Evolutionary conservation across 2,329 filamentous ascomycete genomes (phyloP), one percentile per base, ranked within the genome.

Genomic region (Mollisiaceae sp.): DNA sequence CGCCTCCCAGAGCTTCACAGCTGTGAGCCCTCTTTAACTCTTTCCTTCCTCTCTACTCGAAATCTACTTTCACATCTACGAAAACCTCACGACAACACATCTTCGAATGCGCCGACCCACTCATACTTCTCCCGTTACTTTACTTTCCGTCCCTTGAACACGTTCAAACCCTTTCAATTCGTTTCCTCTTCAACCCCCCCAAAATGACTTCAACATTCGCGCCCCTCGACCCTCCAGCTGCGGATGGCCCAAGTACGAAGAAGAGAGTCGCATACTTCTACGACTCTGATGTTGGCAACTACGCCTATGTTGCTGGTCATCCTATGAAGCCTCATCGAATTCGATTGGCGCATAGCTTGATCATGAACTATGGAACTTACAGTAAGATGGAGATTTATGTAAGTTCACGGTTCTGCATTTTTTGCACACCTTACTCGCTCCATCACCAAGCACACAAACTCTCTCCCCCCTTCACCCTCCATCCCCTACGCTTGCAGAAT

Each of bases 291-390:
- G 95, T 98, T 76, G 94, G 94, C 70, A 98, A 98, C 79, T 98
- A 97, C 82, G 94, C 94, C 77, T 98, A 98, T 76, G 93, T 97
- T 65, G 93, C 93, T 68, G 93, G 93, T 22, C 95, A 99, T 82
- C 95, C 95, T 50, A 99, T 99, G 95, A 99, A 99, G 80, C 95
- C 95, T 69, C 97, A 97, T 86, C 91, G 95, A 24, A 90, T 99
- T 74, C 93, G 94, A 22, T 82, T 99, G 71, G 96, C 95, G 59
- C 97, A 99, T 79, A 95, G 96, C 75, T 85, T 99, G 72, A 93
- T 99, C 63, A 91, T 98, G 84, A 93, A 95, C 58, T 66, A 66
- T 50, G 65, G 65, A 20, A 66, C 61, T 67, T 96, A 98, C 79
- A 91, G 95, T 78, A 94, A 94, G 74, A 97, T 99, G 91, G 94